Evolutionary conservation across 2,329 filamentous ascomycete species (phyloP).

Genomic region (Drechslerella coelobrocha): DNA sequence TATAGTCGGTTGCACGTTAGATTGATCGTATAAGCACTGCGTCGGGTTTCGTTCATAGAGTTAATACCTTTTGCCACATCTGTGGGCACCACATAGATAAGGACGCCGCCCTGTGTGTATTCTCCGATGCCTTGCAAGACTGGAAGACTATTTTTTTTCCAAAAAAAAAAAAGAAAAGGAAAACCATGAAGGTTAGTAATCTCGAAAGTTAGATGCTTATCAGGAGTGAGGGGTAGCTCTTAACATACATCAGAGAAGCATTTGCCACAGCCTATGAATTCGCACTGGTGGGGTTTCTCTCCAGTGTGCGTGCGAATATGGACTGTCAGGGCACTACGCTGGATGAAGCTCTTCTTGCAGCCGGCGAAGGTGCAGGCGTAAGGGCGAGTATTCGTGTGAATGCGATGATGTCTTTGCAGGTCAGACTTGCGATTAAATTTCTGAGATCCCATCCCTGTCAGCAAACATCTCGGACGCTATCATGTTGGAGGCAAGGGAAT

Average conservation of each 20-base stretch:
- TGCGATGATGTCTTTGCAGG: constrained; percentile 72
- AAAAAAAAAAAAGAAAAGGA: too few relatives aligned
- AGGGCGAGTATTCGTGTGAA: constrained; percentile 74
- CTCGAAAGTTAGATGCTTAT: background rate
- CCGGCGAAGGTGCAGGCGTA: constrained; percentile 68
- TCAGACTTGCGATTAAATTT: constrained; percentile 77
- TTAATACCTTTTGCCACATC: constrained; percentile 68
- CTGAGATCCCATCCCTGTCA: constrained; percentile 58
- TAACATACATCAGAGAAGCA: constrained; percentile 71
- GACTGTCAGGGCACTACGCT: constrained; percentile 72
- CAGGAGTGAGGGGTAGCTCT: background rate
- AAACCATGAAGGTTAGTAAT: background rate
- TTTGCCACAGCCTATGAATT: constrained; percentile 71
- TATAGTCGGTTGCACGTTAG: constrained; percentile 55
- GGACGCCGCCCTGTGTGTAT: constrained; percentile 73
- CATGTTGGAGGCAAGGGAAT: background rate
- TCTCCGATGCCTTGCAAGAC: constrained; percentile 69
- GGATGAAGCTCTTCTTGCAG: constrained; percentile 75
- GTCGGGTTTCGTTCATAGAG: background rate
- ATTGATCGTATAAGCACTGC: background rate
- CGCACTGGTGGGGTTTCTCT: constrained; percentile 74
- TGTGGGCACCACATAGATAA: constrained; percentile 68
- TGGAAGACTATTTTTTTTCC: constrained; percentile 66
- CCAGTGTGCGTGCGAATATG: constrained; percentile 75
- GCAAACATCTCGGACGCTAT: too few relatives aligned